Conservation (phyloP, 805 yeast species). For the Ogataea siamensis region DNA sequence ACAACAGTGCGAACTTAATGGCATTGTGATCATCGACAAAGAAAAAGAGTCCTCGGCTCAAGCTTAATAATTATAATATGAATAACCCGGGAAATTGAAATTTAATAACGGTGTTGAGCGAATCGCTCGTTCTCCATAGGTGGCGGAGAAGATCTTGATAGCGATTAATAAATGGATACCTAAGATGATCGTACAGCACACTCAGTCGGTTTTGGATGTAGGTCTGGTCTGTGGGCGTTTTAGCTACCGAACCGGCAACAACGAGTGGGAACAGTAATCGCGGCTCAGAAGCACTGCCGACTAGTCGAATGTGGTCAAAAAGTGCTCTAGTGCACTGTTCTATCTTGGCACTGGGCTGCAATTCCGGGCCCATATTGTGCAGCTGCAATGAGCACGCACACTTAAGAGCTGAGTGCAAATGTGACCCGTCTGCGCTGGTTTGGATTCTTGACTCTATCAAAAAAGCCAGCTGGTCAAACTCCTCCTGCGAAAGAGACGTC, state of each 20-base stretch:
- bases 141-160: constrained; percentile 3
- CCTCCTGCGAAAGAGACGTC: constrained; percentile 2
- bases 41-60: neutral
- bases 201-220: constrained; percentile 3
- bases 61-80: constrained; percentile 1
- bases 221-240: neutral
- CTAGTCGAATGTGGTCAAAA: constrained; percentile 1
- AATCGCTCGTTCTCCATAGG: constrained; percentile 2
- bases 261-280: constrained; percentile 3
- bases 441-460: constrained; percentile 6
- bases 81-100: constrained; percentile 9
- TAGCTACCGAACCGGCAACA: constrained; percentile 4
- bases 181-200: neutral
- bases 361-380: neutral
- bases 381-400: constrained; percentile 8
- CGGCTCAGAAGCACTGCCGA: neutral
- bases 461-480: constrained; percentile 2
- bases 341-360: neutral
- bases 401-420: constrained; percentile 3
- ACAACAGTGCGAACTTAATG: constrained; percentile 4
- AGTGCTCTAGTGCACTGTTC: constrained; percentile 2
- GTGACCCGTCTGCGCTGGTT: neutral
- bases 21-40: constrained; percentile 8
- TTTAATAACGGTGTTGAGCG: constrained; percentile 1
- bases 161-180: constrained; percentile 4